phyloP scores from a whole-genome alignment of 192 early-diverging fungal genomes.

The Coemansia erecta region DNA sequence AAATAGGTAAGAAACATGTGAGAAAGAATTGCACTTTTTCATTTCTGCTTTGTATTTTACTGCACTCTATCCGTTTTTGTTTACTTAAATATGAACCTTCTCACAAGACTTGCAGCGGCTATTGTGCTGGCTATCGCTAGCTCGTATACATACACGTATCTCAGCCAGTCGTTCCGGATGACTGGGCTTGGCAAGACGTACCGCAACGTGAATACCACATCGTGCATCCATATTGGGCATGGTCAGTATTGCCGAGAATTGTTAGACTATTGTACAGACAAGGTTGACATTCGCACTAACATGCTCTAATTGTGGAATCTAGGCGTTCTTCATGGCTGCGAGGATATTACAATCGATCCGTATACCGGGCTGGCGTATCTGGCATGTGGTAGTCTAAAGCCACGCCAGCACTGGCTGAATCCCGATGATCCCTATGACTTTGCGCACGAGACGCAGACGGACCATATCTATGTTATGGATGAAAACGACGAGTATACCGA shows the following conservation, averaged over 20 bases:
- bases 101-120: not conserved
- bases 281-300: too few relatives aligned
- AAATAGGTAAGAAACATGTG: not conserved
- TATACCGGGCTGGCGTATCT: slow-evolving; percentile 57
- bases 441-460: slow-evolving; percentile 26
- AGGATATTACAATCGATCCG: slow-evolving; percentile 60
- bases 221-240: slow-evolving; percentile 41
- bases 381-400: slow-evolving; percentile 50
- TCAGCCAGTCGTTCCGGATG: slow-evolving; percentile 10
- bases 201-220: slow-evolving; percentile 33
- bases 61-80: not conserved
- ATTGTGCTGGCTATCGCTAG: not conserved
- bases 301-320: not conserved
- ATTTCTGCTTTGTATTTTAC: not conserved
- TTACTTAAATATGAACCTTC: not conserved
- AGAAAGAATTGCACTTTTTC: not conserved
- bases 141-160: slow-evolving; percentile 8
- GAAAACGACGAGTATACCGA: slow-evolving; percentile 38
- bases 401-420: slow-evolving; percentile 53
- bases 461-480: slow-evolving; percentile 54
- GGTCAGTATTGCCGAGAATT: slow-evolving; percentile 6
- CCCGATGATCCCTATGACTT: slow-evolving; percentile 44
- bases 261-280: too few relatives aligned
- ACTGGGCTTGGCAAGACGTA: slow-evolving; percentile 26
- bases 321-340: slow-evolving; percentile 52